Percentiles rank a stretch among this genome's conserved stretches.
Evolutionary conservation across 352 stramenopile species (phyloP).

Genomic region (Phytophthora pisi): DNA sequence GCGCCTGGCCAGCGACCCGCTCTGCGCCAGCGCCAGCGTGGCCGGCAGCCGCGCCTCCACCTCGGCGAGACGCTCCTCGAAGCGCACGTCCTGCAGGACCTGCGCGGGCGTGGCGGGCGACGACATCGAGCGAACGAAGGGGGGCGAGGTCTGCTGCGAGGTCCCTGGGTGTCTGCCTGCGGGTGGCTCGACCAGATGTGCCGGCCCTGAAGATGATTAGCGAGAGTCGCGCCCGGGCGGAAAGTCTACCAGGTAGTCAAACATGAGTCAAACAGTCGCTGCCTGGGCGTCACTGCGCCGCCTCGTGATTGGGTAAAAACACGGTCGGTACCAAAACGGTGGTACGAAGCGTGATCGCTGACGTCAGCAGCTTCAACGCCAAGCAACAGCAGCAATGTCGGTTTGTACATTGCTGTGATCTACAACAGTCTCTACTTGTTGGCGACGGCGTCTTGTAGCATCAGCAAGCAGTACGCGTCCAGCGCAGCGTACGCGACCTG

Average conservation of each 20-base stretch:
- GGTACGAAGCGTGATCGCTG: background rate
- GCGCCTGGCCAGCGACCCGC: conserved; percentile 64
- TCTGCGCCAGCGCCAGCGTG: conserved; percentile 45
- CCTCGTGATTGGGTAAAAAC: background rate
- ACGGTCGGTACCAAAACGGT: background rate
- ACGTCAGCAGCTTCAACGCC: background rate
- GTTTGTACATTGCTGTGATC: too few species aligned
- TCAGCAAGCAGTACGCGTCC: conserved; percentile 76
- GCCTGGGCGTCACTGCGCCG: background rate
- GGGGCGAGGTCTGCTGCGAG: conserved; percentile 4
- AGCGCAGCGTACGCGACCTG: conserved; percentile 77
- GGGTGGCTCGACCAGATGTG: conserved; percentile 8
- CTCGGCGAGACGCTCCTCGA: conserved; percentile 60
- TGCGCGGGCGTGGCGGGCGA: conserved; percentile 46
- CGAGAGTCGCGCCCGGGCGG: background rate
- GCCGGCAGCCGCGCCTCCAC: conserved; percentile 54
- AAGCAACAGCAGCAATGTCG: too few species aligned
- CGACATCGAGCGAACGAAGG: conserved; percentile 16
- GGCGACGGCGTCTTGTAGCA: conserved; percentile 59
- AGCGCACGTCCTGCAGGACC: conserved; percentile 64
- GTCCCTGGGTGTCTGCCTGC: background rate
- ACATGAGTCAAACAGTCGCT: background rate
- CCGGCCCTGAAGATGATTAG: conserved; percentile 6
- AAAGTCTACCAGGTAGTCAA: background rate
- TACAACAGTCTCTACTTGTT: conserved; percentile 19